A percentile compares a stretch with the other conserved stretches of the same genome.
These are phyloP conservation scores for Rutstroemia sp. DNA, from an alignment of 2,329 filamentous ascomycete species.

Conservation along the genomic window DNA sequence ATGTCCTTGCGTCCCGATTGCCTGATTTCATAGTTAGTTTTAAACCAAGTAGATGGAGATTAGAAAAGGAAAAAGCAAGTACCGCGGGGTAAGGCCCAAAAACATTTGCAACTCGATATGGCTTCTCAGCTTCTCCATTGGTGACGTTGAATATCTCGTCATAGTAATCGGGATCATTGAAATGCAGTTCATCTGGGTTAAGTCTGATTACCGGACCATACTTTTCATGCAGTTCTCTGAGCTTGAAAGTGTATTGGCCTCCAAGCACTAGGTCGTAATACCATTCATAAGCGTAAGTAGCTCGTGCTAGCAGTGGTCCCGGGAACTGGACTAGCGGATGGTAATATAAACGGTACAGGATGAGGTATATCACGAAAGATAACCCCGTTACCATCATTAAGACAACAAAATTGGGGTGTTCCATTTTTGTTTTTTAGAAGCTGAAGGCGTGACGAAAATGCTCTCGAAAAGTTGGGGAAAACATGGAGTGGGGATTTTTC, in stretches of 20 bases:
- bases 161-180: slow-evolving; percentile 13
- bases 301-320: not conserved
- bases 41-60: not conserved
- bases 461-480: no score
- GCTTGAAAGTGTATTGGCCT: slow-evolving; percentile 36
- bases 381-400: not conserved
- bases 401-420: not conserved
- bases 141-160: slow-evolving; percentile 4
- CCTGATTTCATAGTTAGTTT: not conserved
- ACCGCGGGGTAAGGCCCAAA: slow-evolving; percentile 4
- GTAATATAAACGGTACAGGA: slow-evolving; percentile 1
- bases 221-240: slow-evolving; percentile 34
- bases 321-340: not conserved
- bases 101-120: not conserved
- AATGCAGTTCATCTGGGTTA: slow-evolving; percentile 12
- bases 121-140: not conserved
- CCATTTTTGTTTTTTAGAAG: not conserved
- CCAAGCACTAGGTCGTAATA: slow-evolving; percentile 36
- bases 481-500: no score
- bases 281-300: slow-evolving; percentile 4
- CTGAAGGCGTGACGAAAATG: no score
- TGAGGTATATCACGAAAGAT: not conserved
- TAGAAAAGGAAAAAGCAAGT: not conserved
- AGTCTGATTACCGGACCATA: slow-evolving; percentile 28
- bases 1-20: slow-evolving; percentile 10